These are phyloP conservation scores for Erigeron philadelphicus DNA, from an alignment of 140 eudicot genomes.

Conservation along the genomic window DNA sequence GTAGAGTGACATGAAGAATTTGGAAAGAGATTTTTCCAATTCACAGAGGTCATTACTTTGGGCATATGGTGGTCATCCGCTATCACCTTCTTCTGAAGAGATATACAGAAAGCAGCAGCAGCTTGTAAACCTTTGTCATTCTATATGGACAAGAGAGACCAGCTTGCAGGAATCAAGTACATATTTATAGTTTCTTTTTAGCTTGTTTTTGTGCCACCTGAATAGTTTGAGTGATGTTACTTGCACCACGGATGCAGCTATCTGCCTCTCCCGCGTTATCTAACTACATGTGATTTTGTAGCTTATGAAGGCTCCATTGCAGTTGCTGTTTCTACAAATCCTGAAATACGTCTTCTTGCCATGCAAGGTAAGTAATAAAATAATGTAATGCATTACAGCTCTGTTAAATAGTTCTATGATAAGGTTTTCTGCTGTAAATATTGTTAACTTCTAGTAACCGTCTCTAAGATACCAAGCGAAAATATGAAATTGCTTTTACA, in stretches of 20 bases:
- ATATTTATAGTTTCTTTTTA: conserved; percentile 1
- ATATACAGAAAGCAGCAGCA: conserved; percentile 46
- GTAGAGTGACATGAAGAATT: conserved; percentile 42
- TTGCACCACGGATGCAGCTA: too few relatives aligned
- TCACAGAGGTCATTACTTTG: conserved; percentile 74
- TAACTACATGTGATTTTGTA: conserved; percentile 9
- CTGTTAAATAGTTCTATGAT: too few relatives aligned
- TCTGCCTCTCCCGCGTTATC: neutral
- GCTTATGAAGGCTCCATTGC: conserved; percentile 32
- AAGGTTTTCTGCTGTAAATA: too few relatives aligned
- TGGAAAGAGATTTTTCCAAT: conserved; percentile 35
- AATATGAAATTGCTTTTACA: too few relatives aligned
- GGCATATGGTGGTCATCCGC: conserved; percentile 91
- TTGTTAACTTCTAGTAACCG: too few relatives aligned
- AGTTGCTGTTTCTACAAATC: conserved; percentile 48
- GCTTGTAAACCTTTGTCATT: conserved; percentile 43
- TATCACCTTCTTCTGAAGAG: conserved; percentile 55
- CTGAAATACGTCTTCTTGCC: conserved; percentile 62
- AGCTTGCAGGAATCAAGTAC: conserved; percentile 37
- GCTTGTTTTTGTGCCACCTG: neutral
- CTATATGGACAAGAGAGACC: conserved; percentile 50
- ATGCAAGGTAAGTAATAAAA: conserved; percentile 48
- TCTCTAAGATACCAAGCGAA: too few relatives aligned
- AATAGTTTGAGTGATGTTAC: neutral
- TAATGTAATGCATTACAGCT: too few relatives aligned